phyloP scores from a whole-genome alignment of 2,329 filamentous ascomycete genomes.

The Phoma herbarum region DNA sequence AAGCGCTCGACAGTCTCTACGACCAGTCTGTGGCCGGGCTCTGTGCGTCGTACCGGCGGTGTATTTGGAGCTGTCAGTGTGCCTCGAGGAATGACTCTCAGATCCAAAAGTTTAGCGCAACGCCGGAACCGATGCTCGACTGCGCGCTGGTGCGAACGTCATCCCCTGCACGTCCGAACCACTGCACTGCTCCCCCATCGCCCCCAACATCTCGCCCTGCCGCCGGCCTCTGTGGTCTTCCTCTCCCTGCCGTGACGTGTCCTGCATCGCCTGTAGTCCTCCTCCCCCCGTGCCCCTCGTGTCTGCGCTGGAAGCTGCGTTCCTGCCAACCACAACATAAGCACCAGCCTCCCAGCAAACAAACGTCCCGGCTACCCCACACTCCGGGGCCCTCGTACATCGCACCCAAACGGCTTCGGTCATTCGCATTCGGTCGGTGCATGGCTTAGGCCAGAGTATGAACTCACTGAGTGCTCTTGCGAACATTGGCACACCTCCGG shows the following conservation, averaged over 20 bases:
- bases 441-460: constrained; percentile 73
- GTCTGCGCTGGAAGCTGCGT: constrained; percentile 12
- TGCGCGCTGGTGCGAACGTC: constrained; percentile 18
- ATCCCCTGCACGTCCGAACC: constrained; percentile 15
- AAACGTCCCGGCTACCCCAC: constrained; percentile 17
- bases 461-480: constrained; percentile 97
- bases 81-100: constrained; percentile 3
- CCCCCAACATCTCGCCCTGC: constrained; percentile 19
- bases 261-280: constrained; percentile 8
- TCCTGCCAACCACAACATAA: constrained; percentile 22
- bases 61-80: constrained; percentile 9
- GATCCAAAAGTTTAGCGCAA: constrained; percentile 7
- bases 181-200: constrained; percentile 22
- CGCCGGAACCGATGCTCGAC: not conserved
- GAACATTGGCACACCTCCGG: constrained; percentile 68
- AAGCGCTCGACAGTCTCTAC: not conserved
- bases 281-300: constrained; percentile 6
- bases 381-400: constrained; percentile 1
- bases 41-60: not conserved
- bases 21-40: not conserved
- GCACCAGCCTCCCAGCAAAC: constrained; percentile 22
- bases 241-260: constrained; percentile 13
- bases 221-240: constrained; percentile 23
- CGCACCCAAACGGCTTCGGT: not conserved
- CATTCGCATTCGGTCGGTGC: constrained; percentile 18